Evolutionary conservation across 495 filamentous ascomycete genomes (phyloP).

Genomic region (Mytilinidion resinicola): DNA sequence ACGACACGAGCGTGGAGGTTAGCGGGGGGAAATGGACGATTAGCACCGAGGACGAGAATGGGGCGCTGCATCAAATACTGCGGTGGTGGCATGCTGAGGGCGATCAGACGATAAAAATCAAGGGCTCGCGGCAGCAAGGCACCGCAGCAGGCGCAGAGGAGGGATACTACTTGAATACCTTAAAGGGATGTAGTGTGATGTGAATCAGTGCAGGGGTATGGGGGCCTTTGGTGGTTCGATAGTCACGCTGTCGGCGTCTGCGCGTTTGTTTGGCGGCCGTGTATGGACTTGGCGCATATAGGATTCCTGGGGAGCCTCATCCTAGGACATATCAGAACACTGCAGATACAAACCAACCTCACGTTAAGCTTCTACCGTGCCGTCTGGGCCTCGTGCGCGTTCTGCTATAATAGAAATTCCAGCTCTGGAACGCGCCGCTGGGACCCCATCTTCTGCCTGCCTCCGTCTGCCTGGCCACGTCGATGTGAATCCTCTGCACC

Average conservation of each 20-base stretch:
- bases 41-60: constrained; percentile 60
- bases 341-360: too few relatives aligned
- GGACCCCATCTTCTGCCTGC: too few relatives aligned
- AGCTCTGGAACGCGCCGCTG: too few relatives aligned
- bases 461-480: too few relatives aligned
- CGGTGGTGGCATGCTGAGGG: constrained; percentile 89
- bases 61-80: constrained; percentile 59
- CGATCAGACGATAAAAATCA: constrained; percentile 70
- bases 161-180: constrained; percentile 38
- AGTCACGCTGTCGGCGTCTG: constrained; percentile 18
- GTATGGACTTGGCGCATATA: background rate
- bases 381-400: too few relatives aligned
- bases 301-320: background rate
- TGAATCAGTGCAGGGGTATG: constrained; percentile 16
- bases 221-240: constrained; percentile 5
- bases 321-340: too few relatives aligned
- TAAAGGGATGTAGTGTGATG: constrained; percentile 42
- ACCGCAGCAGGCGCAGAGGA: constrained; percentile 42
- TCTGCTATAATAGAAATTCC: too few relatives aligned
- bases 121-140: constrained; percentile 59
- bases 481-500: too few relatives aligned
- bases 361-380: too few relatives aligned
- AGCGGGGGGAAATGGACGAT: constrained; percentile 88
- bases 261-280: background rate
- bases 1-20: constrained; percentile 59